Base-by-base conservation (phyloP, 257 asterid species). In the Cynanchum wilfordii region DNA sequence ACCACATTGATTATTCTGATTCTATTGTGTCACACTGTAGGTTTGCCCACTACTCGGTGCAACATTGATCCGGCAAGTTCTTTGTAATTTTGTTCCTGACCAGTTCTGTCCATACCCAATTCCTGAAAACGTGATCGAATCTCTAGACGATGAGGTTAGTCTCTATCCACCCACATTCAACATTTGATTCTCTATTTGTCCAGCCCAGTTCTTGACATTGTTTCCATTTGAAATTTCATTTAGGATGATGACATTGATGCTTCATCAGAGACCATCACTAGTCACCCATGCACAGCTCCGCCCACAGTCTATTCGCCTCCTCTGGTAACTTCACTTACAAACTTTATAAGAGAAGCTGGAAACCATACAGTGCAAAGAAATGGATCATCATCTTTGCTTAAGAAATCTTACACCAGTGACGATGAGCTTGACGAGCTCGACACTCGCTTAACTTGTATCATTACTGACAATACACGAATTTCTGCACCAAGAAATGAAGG, bases 61-160 rank as follows among this genome's bases (percentile, higher is more conserved):
- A 11, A 42, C 76, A 10, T 73, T 91, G 85, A 84, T 94, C 89
- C 89, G 80, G 71, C 82, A 89, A 84, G 87, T 89, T 64, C 84
- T 90, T 30, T 71, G 69, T 67, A 84, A 84, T 79, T 94, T 87
- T 72, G 87, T 89, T 56, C 99, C 98, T 0, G 99, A 94, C 62
- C 97, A 91, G 77, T 94, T 94, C 86, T 86, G 87, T 75, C 98
- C 99, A 33, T 74, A 85, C 16, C 96, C 96, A n/a, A 84, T 94
- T 70, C 99, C 99, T 30, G 82, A 50, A 9, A 69, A 79, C 79
- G 84, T 94, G 74, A 73, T 90, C 36, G 77, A 84, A 19, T 86
- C 92, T 45, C 90, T 94, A 66, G 84, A 80, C 74, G 67, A 84
- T 16, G 95, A 94, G 97, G 96, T 87, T 76, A 66, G 95, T 77